Percentiles rank a stretch among this genome's conserved stretches.
phyloP scores from a whole-genome alignment of 441 rosid species.

The Syzygium syzygioides region DNA sequence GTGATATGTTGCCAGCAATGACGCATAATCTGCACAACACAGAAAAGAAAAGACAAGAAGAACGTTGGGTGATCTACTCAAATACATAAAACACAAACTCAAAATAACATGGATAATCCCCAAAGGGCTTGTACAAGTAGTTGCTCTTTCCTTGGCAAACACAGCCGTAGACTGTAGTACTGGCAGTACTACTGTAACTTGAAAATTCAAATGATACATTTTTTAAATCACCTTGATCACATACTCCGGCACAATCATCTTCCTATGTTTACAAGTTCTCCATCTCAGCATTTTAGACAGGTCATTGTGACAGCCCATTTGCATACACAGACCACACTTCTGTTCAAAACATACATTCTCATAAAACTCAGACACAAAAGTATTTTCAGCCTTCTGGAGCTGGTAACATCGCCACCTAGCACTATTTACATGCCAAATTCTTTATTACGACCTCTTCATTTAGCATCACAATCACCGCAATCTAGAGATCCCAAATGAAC shows the following conservation, averaged over 20 bases:
- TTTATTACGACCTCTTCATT: neutral
- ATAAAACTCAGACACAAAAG: neutral
- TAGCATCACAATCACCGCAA: neutral
- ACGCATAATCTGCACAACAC: slow-evolving; percentile 60
- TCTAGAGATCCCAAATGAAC: neutral
- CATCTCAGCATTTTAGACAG: neutral
- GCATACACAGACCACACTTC: neutral
- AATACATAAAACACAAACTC: neutral
- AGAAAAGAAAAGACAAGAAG: neutral
- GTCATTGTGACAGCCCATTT: neutral
- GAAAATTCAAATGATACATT: neutral
- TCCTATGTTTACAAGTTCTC: neutral
- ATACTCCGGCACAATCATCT: neutral
- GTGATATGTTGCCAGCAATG: slow-evolving; percentile 89
- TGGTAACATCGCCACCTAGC: neutral
- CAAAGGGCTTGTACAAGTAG: neutral
- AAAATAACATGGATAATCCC: neutral
- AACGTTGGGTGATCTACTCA: neutral
- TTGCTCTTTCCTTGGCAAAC: neutral
- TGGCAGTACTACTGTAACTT: neutral
- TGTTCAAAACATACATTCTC: neutral
- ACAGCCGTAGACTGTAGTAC: neutral
- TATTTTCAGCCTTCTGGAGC: neutral
- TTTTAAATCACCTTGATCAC: neutral
- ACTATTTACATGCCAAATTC: neutral